Percentiles rank a stretch among this genome's conserved stretches.
These are phyloP conservation scores for Salix viminalis DNA, from an alignment of 345 rosid genomes.

Conservation along the genomic window DNA sequence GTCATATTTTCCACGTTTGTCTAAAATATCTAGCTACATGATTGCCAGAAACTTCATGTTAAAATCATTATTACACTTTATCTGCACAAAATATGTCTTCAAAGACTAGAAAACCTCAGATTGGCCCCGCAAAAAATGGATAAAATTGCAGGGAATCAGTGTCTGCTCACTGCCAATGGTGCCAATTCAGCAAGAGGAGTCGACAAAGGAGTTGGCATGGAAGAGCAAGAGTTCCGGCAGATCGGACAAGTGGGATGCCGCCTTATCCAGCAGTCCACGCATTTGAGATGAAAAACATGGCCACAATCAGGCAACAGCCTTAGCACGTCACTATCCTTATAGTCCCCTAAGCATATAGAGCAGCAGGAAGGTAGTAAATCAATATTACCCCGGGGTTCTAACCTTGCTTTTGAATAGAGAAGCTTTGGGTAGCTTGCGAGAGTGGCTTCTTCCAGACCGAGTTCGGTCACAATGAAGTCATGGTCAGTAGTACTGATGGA, in stretches of 20 bases:
- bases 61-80: not conserved
- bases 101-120: not conserved
- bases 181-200: not conserved
- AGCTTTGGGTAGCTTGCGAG: constrained; percentile 1
- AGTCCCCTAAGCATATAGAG: constrained; percentile 37
- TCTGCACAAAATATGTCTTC: not conserved
- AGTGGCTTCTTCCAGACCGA: constrained; percentile 30
- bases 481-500: not conserved
- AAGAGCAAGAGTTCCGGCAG: constrained; percentile 31
- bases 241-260: constrained; percentile 36
- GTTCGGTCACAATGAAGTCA: not conserved
- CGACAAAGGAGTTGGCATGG: not conserved
- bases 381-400: not conserved
- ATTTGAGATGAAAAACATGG: constrained; percentile 30
- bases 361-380: constrained; percentile 20
- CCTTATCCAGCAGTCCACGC: constrained; percentile 35
- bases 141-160: not conserved
- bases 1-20: no score
- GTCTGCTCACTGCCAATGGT: not conserved
- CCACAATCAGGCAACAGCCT: constrained; percentile 34
- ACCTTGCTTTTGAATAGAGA: constrained; percentile 21
- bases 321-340: constrained; percentile 24
- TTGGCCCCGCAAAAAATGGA: not conserved
- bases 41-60: no score
- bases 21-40: no score